Evolutionary conservation across 106 monocot species (phyloP), one percentile per base, ranked within the genome.

Genomic region (Dendrobium nobile): DNA sequence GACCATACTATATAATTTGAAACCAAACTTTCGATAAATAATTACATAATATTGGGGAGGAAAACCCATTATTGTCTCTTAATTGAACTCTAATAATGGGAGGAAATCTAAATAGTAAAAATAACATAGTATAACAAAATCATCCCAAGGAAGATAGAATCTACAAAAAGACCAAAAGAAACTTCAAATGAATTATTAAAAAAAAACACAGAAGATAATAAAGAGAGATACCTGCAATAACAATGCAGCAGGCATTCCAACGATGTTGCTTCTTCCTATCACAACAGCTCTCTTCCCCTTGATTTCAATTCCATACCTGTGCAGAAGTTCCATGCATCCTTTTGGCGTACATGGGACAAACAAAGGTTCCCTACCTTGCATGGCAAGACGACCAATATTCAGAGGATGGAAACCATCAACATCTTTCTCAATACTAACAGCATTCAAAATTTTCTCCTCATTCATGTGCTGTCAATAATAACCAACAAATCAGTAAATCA

Each of bases 351-450:
- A 98, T 1, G 95, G 98, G 24, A 98, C 87, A 84, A 95, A 99
- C n/a, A 95, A 80, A 1, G 95, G 95, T 27, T 99, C 89, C 77
- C 97, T 85, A 9, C 95, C 98, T 91, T 93, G 98, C 91, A 95
- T 91, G 13, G 98, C 91, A 82, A 95, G 92, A 48, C 91, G 87
- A 28, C 98, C 98, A 72, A 91, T 99, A 84, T 99, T 99, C 48
- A 93, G 84, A 41, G 95, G 98, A 84, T 99, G 95, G 77, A 99
- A 99, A 56, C 98, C 98, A 86, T 99, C 98, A 19, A 99, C 93
- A 77, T 99, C 95, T 84, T 99, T 99, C 79, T 99, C 98, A 54
- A 95, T 95, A 75, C 84, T 84, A 67, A 95, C 91, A 41, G 88
- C 79, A 80, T 91, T 90, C 54, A 95, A 85, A 67, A 99, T 91